phyloP scores from a whole-genome alignment of 108 stramenopile species.

The Mayamaea pseudoterrestris region DNA sequence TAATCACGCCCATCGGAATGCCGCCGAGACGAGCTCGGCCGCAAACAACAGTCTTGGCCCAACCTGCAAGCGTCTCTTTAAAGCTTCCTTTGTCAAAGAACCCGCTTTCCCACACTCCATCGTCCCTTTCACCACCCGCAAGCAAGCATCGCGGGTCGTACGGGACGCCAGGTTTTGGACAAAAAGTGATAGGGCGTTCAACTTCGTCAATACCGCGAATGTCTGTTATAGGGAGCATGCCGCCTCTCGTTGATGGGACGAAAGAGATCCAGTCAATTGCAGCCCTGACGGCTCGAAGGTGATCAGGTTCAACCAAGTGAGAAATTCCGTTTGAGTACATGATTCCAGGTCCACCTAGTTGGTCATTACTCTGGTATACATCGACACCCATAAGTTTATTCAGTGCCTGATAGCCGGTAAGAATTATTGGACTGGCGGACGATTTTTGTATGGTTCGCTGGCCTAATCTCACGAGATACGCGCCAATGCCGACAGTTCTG shows the following conservation, averaged over 20 bases:
- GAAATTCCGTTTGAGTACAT: conserved; percentile 98
- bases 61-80: conserved; percentile 91
- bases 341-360: conserved; percentile 94
- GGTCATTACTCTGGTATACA: conserved; percentile 98
- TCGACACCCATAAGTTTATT: conserved; percentile 99
- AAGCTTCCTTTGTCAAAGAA: conserved; percentile 98
- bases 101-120: conserved; percentile 78
- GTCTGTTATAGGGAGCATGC: conserved; percentile 76
- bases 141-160: conserved; percentile 92
- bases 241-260: conserved; percentile 76
- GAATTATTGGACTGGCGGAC: conserved; percentile 87
- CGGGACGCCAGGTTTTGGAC: conserved; percentile 65
- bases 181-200: conserved; percentile 78
- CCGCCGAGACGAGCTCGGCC: conserved; percentile 96
- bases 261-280: conserved; percentile 93
- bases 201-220: conserved; percentile 85
- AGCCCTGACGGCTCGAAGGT: conserved; percentile 79
- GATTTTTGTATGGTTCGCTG: conserved; percentile 97
- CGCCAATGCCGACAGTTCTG: conserved; percentile 99
- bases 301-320: conserved; percentile 83
- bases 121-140: conserved; percentile 65
- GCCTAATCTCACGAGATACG: conserved; percentile 97
- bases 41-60: conserved; percentile 97
- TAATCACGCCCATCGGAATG: conserved; percentile 95
- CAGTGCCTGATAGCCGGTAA: conserved; percentile 97